phyloP scores from a whole-genome alignment of 176 grass and related monocot species.

The Carex littledalei region DNA sequence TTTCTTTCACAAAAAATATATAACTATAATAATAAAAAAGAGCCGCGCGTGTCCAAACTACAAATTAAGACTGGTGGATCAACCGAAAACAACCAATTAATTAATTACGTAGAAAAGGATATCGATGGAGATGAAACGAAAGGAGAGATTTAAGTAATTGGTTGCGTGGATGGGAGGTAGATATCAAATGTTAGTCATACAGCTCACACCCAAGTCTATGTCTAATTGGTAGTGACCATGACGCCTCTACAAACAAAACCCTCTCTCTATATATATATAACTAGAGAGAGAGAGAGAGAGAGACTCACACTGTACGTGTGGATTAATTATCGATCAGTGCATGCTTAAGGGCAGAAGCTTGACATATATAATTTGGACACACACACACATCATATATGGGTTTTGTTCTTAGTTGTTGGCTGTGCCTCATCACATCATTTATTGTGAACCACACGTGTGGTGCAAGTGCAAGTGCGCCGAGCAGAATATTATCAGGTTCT shows the following conservation, averaged over 20 bases:
- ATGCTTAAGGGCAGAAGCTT: background rate
- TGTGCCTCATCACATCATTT: constrained; percentile 7
- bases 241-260: constrained; percentile 10
- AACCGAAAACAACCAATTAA: background rate
- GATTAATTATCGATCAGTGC: no score
- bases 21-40: background rate
- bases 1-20: background rate
- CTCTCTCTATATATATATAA: background rate
- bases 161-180: constrained; percentile 10
- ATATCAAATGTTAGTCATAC: constrained; percentile 20
- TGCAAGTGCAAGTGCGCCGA: background rate
- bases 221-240: background rate
- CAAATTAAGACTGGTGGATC: background rate
- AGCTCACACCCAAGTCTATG: constrained; percentile 6
- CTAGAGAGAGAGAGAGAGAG: background rate
- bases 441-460: background rate
- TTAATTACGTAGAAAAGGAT: background rate
- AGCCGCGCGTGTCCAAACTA: background rate
- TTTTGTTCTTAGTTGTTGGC: constrained; percentile 15
- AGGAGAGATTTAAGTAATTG: background rate
- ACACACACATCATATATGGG: background rate
- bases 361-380: background rate
- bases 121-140: background rate
- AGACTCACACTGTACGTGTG: background rate
- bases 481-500: background rate